A percentile compares a stretch with the other conserved stretches of the same genome.
Evolutionary conservation across 805 yeast species (phyloP).

Genomic region (Ascoidea rubescens): DNA sequence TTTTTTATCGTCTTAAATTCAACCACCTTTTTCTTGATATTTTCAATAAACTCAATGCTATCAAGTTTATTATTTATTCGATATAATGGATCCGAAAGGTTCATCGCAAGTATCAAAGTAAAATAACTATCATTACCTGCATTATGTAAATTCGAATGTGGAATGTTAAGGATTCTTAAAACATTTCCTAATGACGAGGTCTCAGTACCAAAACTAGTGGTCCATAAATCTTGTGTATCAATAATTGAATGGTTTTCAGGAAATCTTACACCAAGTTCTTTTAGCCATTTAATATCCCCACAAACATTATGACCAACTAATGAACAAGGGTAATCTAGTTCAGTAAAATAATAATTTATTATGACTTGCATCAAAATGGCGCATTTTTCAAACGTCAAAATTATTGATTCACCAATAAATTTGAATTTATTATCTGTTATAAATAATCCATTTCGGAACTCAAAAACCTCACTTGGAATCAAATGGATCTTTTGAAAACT

Average conservation of each 20-base stretch:
- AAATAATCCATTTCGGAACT: conserved; percentile 33
- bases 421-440: conserved; percentile 40
- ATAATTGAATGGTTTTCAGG: conserved; percentile 20
- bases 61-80: conserved; percentile 15
- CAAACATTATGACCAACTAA: conserved; percentile 48
- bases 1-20: too few relatives aligned
- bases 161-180: conserved; percentile 32
- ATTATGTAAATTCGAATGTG: conserved; percentile 49
- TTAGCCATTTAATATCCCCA: conserved; percentile 42
- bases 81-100: conserved; percentile 33
- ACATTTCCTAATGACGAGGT: conserved; percentile 33
- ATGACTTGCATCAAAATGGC: conserved; percentile 26
- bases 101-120: conserved; percentile 38
- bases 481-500: conserved; percentile 24
- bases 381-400: conserved; percentile 24
- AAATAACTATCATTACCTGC: conserved; percentile 63
- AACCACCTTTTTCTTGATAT: too few relatives aligned
- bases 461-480: conserved; percentile 27
- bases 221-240: conserved; percentile 38
- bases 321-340: conserved; percentile 5
- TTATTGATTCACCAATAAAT: conserved; percentile 34
- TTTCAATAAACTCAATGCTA: not conserved
- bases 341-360: conserved; percentile 28
- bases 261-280: conserved; percentile 29
- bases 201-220: conserved; percentile 23